Conservation (phyloP, 805 yeast genomes). For the Ogataea glucozyma region DNA sequence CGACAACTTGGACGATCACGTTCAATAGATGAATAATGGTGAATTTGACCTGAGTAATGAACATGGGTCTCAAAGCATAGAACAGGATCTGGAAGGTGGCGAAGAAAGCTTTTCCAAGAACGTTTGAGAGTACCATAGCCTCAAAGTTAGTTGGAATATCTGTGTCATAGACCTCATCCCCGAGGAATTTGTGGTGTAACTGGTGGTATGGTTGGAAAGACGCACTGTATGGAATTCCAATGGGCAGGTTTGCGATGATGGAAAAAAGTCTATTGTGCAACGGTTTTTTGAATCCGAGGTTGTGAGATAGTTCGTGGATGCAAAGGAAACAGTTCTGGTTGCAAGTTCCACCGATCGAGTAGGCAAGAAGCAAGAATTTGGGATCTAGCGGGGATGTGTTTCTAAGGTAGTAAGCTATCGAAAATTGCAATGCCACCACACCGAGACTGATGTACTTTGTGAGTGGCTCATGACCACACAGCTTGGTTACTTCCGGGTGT, state of each 20-base stretch:
- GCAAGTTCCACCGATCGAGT: constrained; percentile 81
- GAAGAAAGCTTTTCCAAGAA: constrained; percentile 86
- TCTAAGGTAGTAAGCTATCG: constrained; percentile 61
- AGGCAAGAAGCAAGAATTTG: constrained; percentile 64
- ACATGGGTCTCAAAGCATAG: constrained; percentile 89
- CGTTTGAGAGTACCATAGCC: constrained; percentile 69
- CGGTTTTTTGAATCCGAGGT: constrained; percentile 79
- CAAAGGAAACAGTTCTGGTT: constrained; percentile 84
- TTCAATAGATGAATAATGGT: constrained; percentile 76
- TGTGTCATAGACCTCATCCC: constrained; percentile 81
- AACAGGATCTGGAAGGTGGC: constrained; percentile 87
- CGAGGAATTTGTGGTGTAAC: constrained; percentile 86
- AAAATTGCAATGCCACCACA: constrained; percentile 70
- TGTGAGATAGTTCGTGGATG: constrained; percentile 86
- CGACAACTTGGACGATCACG: constrained; percentile 56
- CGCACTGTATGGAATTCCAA: constrained; percentile 89
- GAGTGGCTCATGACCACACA: constrained; percentile 82
- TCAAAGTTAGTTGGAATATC: constrained; percentile 84
- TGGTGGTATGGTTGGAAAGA: constrained; percentile 89
- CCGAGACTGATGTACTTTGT: constrained; percentile 73
- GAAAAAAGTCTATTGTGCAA: constrained; percentile 75
- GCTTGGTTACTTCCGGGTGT: constrained; percentile 76
- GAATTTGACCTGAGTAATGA: constrained; percentile 71
- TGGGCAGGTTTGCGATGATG: constrained; percentile 77
- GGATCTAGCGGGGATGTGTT: constrained; percentile 52